Evolutionary conservation across 305 asterid genomes (phyloP), one percentile per base, ranked within the genome.

Genomic region (Fraxinus nigra): DNA sequence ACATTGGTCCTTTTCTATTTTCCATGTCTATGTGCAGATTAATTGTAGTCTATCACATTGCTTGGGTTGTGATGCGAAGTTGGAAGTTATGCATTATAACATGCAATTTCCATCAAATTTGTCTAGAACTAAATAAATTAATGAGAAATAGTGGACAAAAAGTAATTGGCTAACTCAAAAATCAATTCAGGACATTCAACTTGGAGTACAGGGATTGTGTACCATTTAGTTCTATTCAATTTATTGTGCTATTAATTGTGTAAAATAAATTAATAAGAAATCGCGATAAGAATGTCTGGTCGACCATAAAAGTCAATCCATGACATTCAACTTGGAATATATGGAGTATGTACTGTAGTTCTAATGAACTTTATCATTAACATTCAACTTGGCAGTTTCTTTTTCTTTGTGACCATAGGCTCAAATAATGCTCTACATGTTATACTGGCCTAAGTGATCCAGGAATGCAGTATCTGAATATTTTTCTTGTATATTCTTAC

Each of bases 31-130:
- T 51, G 63, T 4, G 20, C 61, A 48, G 61, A 16, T 51, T n/a
- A 16, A 5, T 51, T 51, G 61, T 51, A 16, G 63, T 51, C 63
- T 51, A 51, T 51, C 63, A 51, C 9, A 16, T 51, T 51, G 63
- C 63, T 51, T 16, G 63, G 63, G 22, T 5, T 46, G 56, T 6
- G 24, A 51, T 51, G 63, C 18, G 7, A 51, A n/a, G 24, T 51
- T 51, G 22, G 9, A 51, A 59, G 7, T 59, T 34, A 63, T 34
- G 37, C 54, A 30, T 40, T 63, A 59, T 37, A 72, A 6, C 54
- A 40, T 83, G 75, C 51, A 83, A 78, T 43, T 28, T 46, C 56
- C 56, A 0, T 46, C 56, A 28, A 78, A n/a, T 34, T 61, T 7
- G 69, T 59, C 69, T 59, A 18, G 13, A 24, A 59, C 26, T 20